Conservation (phyloP, 177 flowering plant genomes). For the Telopea speciosissima region DNA sequence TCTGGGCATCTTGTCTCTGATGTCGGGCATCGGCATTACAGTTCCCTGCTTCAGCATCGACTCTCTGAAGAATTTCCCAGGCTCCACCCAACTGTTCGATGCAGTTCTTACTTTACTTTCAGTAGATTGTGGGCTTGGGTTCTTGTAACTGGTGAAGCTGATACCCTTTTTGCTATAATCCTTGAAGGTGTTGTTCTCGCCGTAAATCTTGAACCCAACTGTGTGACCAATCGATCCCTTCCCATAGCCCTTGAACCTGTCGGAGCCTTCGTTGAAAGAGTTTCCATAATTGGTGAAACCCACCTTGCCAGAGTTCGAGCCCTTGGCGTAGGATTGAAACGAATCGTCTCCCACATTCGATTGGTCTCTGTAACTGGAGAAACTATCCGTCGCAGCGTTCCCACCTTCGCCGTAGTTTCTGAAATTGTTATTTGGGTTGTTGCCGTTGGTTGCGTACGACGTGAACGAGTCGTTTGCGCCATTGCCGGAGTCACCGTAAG, state of each 20-base stretch:
- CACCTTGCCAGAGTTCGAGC: conserved; percentile 36
- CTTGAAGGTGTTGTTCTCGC: conserved; percentile 48
- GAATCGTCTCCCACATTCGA: conserved; percentile 66
- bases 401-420: conserved; percentile 49
- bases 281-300: conserved; percentile 62
- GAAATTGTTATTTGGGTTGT: conserved; percentile 57
- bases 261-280: conserved; percentile 54
- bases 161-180: conserved; percentile 42
- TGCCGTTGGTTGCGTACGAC: conserved; percentile 41
- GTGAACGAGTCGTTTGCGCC: conserved; percentile 57
- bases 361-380: conserved; percentile 48
- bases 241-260: conserved; percentile 59
- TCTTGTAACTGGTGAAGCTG: conserved; percentile 44
- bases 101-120: conserved; percentile 17
- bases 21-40: conserved; percentile 70
- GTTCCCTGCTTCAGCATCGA: conserved; percentile 48
- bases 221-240: conserved; percentile 25
- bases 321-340: conserved; percentile 55
- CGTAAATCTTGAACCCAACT: conserved; percentile 54
- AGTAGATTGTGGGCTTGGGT: not conserved
- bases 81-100: conserved; percentile 48
- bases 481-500: conserved; percentile 48
- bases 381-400: conserved; percentile 33
- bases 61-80: conserved; percentile 75
- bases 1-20: conserved; percentile 65